Evolutionary conservation across 2,329 filamentous ascomycete genomes (phyloP).

Genomic region (Lasiodiplodia theobromae): DNA sequence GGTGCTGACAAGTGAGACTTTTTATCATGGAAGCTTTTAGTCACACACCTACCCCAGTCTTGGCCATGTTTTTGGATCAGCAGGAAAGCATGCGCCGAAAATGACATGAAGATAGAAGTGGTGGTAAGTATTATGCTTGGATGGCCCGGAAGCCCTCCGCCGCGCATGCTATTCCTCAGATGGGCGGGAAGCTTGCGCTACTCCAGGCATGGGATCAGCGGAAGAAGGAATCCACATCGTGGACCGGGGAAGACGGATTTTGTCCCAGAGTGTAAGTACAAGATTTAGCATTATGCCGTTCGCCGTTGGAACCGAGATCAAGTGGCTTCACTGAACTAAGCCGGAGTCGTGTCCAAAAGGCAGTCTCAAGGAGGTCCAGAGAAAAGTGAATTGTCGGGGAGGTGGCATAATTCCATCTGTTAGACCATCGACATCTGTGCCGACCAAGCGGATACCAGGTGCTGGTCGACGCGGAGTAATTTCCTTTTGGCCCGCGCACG

Average conservation of each 20-base stretch:
- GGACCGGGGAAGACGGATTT: background rate
- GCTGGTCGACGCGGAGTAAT: background rate
- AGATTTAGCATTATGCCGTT: background rate
- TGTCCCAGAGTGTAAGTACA: background rate
- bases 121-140: too few relatives aligned
- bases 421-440: background rate
- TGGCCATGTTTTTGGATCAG: background rate
- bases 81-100: too few relatives aligned
- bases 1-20: background rate
- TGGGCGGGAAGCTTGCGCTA: background rate
- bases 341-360: background rate
- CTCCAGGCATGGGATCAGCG: background rate
- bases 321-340: background rate
- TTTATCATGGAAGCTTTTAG: background rate
- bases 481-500: background rate
- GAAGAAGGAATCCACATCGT: background rate
- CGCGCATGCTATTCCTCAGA: background rate
- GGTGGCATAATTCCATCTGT: background rate
- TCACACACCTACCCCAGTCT: background rate
- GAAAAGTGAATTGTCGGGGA: background rate
- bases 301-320: background rate
- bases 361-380: background rate
- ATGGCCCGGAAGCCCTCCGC: too few relatives aligned
- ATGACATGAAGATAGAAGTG: too few relatives aligned
- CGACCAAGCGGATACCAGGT: background rate